Conservation (phyloP, 441 rosid species). For the Pelargonium citronellum region DNA sequence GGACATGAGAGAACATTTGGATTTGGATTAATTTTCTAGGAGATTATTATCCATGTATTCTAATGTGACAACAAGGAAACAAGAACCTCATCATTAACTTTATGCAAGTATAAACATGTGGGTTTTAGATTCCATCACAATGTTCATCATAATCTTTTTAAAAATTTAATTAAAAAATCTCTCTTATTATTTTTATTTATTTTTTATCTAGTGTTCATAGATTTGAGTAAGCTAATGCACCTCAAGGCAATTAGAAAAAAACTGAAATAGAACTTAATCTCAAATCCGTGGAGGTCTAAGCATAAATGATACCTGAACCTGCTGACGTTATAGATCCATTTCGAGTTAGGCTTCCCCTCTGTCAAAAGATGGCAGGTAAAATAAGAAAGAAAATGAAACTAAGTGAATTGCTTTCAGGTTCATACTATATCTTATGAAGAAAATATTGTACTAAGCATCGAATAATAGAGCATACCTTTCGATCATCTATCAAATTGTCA, state of each 20-base stretch:
- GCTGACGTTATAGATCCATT: slow-evolving; percentile 54
- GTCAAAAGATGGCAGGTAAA: slow-evolving; percentile 14
- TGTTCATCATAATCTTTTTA: neutral
- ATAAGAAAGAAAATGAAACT: slow-evolving; percentile 9
- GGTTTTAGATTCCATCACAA: neutral
- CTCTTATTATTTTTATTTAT: neutral
- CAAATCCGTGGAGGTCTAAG: slow-evolving; percentile 10
- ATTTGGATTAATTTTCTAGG: neutral
- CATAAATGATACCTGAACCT: slow-evolving; percentile 39
- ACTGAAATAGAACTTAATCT: slow-evolving; percentile 1
- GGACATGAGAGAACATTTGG: too few relatives aligned
- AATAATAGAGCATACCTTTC: slow-evolving; percentile 37
- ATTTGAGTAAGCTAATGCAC: neutral
- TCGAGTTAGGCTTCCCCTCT: slow-evolving; percentile 47
- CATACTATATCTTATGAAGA: neutral
- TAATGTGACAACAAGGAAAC: neutral
- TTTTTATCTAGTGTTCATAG: neutral
- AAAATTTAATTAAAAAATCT: neutral
- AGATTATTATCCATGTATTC: neutral
- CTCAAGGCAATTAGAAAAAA: neutral
- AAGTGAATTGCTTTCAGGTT: slow-evolving; percentile 14
- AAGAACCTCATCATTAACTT: neutral
- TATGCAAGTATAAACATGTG: neutral
- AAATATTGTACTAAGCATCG: neutral
- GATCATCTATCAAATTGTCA: slow-evolving; percentile 54